Evolutionary conservation across 169 alveolate species (phyloP).

Genomic region (Plasmodium coatneyi): DNA sequence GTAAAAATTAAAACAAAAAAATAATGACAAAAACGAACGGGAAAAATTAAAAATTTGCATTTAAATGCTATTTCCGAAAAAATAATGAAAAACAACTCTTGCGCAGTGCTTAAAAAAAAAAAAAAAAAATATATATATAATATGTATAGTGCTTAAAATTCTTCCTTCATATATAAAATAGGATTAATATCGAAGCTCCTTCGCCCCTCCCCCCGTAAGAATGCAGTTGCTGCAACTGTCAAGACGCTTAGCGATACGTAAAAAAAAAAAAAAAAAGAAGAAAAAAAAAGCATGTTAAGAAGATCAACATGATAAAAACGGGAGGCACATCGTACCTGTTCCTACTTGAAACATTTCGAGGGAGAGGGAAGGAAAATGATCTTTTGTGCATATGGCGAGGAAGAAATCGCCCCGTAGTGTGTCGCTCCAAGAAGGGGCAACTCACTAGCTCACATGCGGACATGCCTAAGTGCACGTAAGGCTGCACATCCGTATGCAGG

Average conservation of each 20-base stretch:
- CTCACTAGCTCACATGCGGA: neutral
- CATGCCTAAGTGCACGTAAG: neutral
- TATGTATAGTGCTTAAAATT: neutral
- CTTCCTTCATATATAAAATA: neutral
- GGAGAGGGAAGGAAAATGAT: neutral
- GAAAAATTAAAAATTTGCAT: neutral
- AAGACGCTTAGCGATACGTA: neutral
- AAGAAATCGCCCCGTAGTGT: neutral
- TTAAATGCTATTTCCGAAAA: neutral
- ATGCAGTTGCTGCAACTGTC: neutral
- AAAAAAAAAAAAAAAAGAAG: neutral
- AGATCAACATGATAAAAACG: neutral
- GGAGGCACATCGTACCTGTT: neutral
- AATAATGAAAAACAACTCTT: neutral
- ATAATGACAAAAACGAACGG: neutral
- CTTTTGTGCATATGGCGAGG: neutral
- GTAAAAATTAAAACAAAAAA: neutral
- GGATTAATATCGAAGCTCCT: neutral
- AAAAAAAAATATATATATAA: neutral
- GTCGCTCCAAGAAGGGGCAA: neutral
- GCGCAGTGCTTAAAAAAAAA: neutral
- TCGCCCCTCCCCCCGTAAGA: neutral
- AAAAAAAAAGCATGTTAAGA: neutral
- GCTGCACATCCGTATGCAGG: neutral
- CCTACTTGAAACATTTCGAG: neutral